Percentiles rank a stretch among this genome's conserved stretches.
Evolutionary conservation across 2,329 filamentous ascomycete species (phyloP).

Genomic region (Neopestalotiopsis sp.): DNA sequence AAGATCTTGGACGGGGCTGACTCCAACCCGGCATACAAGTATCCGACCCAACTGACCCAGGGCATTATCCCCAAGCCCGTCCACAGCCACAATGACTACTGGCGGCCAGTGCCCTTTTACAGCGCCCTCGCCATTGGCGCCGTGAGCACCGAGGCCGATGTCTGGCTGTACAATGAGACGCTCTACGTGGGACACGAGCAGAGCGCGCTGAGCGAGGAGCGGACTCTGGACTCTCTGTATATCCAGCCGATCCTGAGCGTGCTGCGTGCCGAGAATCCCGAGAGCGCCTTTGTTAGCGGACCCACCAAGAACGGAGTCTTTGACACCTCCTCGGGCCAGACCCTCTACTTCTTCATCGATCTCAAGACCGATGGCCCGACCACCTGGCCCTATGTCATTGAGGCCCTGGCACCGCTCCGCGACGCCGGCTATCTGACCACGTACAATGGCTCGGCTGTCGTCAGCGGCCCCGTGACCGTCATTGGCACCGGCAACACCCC

Average conservation of each 20-base stretch:
- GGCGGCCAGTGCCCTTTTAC: conserved; percentile 63
- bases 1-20: conserved; percentile 22
- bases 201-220: conserved; percentile 53
- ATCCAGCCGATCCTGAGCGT: conserved; percentile 66
- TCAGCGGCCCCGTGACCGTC: conserved; percentile 64
- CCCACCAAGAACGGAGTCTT: conserved; percentile 58
- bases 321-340: conserved; percentile 51
- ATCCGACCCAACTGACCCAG: conserved; percentile 21
- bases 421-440: conserved; percentile 58
- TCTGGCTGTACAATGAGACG: conserved; percentile 61
- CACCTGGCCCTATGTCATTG: conserved; percentile 56
- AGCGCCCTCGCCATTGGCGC: conserved; percentile 63
- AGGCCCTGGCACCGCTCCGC: conserved; percentile 62
- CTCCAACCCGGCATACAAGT: conserved; percentile 17
- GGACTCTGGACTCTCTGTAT: conserved; percentile 66
- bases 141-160: conserved; percentile 69
- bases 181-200: conserved; percentile 68
- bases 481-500: conserved; percentile 69
- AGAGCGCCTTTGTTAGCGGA: conserved; percentile 43
- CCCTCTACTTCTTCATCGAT: conserved; percentile 68
- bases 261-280: conserved; percentile 56
- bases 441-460: conserved; percentile 52
- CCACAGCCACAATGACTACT: conserved; percentile 74
- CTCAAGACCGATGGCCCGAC: conserved; percentile 62
- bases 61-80: conserved; percentile 41